Evolutionary conservation across 768 basidiomycete species (phyloP).

Genomic region (Pisolithus orientalis): DNA sequence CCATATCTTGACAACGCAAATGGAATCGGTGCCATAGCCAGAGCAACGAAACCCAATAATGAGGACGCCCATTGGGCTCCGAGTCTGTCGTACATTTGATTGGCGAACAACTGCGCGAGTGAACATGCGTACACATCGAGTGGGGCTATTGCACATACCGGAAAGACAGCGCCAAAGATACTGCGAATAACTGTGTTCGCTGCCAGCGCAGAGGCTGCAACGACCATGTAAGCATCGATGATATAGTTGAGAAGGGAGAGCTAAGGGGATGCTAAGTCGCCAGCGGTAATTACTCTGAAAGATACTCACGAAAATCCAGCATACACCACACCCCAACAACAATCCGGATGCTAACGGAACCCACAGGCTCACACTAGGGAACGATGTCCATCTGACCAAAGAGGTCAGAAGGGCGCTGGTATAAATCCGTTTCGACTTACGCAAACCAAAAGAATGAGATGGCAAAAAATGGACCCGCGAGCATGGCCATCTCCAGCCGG

Average conservation of each 20-base stretch:
- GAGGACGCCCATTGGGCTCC: slow-evolving; percentile 56
- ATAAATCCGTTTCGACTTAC: slow-evolving; percentile 21
- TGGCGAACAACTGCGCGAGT: slow-evolving; percentile 38
- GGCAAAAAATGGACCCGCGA: slow-evolving; percentile 47
- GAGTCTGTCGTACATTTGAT: slow-evolving; percentile 47
- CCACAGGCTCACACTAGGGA: slow-evolving; percentile 45
- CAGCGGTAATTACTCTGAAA: background rate
- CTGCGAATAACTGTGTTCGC: slow-evolving; percentile 50
- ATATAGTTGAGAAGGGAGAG: slow-evolving; percentile 53
- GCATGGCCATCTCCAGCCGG: slow-evolving; percentile 42
- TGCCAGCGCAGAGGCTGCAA: slow-evolving; percentile 53
- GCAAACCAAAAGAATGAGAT: slow-evolving; percentile 62
- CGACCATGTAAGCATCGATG: slow-evolving; percentile 50
- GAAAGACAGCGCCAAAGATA: slow-evolving; percentile 47
- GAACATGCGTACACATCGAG: background rate
- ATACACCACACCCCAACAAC: slow-evolving; percentile 45
- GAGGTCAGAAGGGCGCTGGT: background rate
- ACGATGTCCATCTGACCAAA: slow-evolving; percentile 50
- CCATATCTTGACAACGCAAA: slow-evolving; percentile 43
- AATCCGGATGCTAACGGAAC: slow-evolving; percentile 46
- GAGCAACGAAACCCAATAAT: slow-evolving; percentile 45
- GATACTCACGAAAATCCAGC: slow-evolving; percentile 47
- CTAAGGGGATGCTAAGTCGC: slow-evolving; percentile 25
- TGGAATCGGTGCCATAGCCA: slow-evolving; percentile 47
- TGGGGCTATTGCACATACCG: slow-evolving; percentile 12